A percentile compares a stretch with the other conserved stretches of the same genome.
phyloP scores from a whole-genome alignment of 176 grass and related monocot species.

The Phyllostachys edulis region DNA sequence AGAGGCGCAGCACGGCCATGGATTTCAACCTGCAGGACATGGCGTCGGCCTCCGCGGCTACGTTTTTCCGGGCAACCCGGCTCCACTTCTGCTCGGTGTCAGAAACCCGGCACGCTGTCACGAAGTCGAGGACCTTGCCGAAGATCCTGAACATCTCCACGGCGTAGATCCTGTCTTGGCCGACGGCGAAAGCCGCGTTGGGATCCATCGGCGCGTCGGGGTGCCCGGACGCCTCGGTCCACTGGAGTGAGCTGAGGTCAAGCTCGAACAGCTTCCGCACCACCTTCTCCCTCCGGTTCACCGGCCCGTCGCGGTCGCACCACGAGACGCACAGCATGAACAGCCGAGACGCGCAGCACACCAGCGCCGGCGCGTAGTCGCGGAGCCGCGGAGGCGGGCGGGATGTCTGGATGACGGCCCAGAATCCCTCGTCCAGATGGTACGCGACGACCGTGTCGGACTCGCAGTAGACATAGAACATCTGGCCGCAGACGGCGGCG shows the following conservation, averaged over 20 bases:
- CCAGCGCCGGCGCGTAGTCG: slow-evolving; percentile 71
- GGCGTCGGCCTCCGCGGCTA: slow-evolving; percentile 53
- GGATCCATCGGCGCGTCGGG: slow-evolving; percentile 97
- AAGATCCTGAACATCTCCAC: slow-evolving; percentile 98
- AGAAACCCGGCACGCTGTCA: slow-evolving; percentile 59
- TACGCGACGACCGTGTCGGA: slow-evolving; percentile 77
- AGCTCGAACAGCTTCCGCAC: slow-evolving; percentile 88
- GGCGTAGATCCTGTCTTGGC: slow-evolving; percentile 53
- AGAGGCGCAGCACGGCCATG: slow-evolving; percentile 62
- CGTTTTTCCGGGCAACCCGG: slow-evolving; percentile 58
- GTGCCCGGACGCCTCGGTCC: slow-evolving; percentile 67
- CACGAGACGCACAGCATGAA: slow-evolving; percentile 88
- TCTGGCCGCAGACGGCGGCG: slow-evolving; percentile 55
- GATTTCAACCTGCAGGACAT: slow-evolving; percentile 77
- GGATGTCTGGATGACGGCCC: slow-evolving; percentile 60
- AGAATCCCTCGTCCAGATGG: slow-evolving; percentile 62
- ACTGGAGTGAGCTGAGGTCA: slow-evolving; percentile 44
- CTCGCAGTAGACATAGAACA: slow-evolving; percentile 88
- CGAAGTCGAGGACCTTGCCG: slow-evolving; percentile 85
- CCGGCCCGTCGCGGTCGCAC: slow-evolving; percentile 58
- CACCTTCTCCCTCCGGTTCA: slow-evolving; percentile 67
- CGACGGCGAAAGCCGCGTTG: slow-evolving; percentile 52
- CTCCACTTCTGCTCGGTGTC: slow-evolving; percentile 50
- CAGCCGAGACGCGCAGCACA: slow-evolving; percentile 59
- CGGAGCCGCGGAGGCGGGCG: slow-evolving; percentile 54